phyloP scores from a whole-genome alignment of 345 rosid species.

The Moricandia moricandioides region DNA sequence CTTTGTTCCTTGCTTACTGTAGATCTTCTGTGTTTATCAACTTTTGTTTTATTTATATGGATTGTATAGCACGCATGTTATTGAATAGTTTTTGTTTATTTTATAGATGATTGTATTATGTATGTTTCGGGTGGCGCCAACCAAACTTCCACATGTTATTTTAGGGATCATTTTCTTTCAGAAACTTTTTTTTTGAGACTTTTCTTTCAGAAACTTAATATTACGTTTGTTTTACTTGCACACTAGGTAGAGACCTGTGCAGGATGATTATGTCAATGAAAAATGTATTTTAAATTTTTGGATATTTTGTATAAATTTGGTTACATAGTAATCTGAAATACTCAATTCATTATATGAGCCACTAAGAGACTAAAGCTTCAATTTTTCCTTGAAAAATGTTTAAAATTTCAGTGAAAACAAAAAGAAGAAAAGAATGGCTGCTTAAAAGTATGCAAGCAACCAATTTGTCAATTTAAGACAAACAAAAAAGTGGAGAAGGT shows the following conservation, averaged over 20 bases:
- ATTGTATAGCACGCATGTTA: constrained; percentile 21
- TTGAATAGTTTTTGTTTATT: neutral
- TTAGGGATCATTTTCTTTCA: too few species aligned
- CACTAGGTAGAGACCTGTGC: too few species aligned
- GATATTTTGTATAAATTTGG: too few species aligned
- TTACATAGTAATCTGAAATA: too few species aligned
- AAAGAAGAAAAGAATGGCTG: constrained; percentile 34
- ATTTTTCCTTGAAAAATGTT: too few species aligned
- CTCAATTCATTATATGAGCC: constrained; percentile 26
- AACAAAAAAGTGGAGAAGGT: neutral
- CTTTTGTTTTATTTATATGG: neutral
- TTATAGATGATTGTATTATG: too few species aligned
- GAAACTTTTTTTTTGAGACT: too few species aligned
- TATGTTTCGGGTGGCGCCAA: constrained; percentile 24
- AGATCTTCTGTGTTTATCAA: neutral
- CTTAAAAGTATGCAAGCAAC: constrained; percentile 19
- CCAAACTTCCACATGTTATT: constrained; percentile 6
- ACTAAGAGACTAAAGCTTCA: constrained; percentile 14
- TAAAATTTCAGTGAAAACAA: neutral
- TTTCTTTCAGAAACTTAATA: too few species aligned
- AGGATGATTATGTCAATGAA: too few species aligned
- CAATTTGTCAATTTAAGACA: neutral
- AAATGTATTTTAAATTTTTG: too few species aligned
- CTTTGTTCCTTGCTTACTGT: neutral
- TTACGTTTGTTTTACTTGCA: too few species aligned